Conservation (phyloP, 139 green algal species). For the Marvania coccoides region DNA sequence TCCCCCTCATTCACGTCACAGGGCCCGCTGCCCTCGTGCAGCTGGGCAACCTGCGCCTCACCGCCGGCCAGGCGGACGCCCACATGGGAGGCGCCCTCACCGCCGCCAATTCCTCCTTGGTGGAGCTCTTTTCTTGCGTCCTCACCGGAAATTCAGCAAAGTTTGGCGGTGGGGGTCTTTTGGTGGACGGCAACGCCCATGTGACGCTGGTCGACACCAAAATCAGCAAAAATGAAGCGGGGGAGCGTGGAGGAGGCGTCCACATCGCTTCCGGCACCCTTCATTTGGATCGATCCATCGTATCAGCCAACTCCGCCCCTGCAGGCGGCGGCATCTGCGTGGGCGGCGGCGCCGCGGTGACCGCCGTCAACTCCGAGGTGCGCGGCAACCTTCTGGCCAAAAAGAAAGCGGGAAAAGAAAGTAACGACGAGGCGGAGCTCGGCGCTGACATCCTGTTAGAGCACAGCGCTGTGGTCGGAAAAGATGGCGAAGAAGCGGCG, state of each 20-base stretch:
- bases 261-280: background rate
- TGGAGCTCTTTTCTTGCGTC: background rate
- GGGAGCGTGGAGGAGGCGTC: conserved; percentile 6
- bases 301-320: conserved; percentile 4
- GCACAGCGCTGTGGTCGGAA: background rate
- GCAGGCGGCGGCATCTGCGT: conserved; percentile 14
- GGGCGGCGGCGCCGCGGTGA: background rate
- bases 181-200: background rate
- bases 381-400: background rate
- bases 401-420: background rate
- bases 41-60: conserved; percentile 6
- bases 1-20: conserved; percentile 13
- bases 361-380: background rate
- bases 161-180: background rate
- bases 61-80: background rate
- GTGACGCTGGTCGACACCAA: background rate
- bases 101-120: conserved; percentile 7
- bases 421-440: background rate
- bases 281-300: background rate
- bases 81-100: conserved; percentile 9
- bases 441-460: conserved; percentile 12
- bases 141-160: background rate
- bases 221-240: conserved; percentile 1
- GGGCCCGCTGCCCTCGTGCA: conserved; percentile 15
- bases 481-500: too few species aligned